Conservation (phyloP, 352 stramenopile species). For the Thalassiosira livingstoniorum region DNA sequence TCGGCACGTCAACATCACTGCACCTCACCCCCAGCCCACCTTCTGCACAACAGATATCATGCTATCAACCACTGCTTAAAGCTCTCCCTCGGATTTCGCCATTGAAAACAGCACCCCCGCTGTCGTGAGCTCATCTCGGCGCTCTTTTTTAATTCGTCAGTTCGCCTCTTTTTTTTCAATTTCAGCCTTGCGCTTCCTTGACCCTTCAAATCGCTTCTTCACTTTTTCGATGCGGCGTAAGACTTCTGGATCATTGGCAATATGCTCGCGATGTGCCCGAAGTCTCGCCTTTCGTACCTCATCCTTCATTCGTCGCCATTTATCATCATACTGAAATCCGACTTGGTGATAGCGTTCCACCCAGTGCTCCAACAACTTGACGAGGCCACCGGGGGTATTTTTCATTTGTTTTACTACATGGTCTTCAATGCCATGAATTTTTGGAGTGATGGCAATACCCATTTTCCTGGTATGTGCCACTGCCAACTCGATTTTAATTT, state of each 20-base stretch:
- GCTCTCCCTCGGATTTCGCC: no score
- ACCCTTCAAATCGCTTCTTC: no score
- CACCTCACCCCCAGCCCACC: no score
- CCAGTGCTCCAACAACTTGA: constrained; percentile 15
- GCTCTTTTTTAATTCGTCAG: no score
- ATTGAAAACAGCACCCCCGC: no score
- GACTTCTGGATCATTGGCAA: background rate
- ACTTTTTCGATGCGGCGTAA: no score
- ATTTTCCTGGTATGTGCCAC: constrained; percentile 4
- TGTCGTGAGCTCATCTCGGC: no score
- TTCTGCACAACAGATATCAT: no score
- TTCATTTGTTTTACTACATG: constrained; percentile 24
- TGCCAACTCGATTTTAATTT: constrained; percentile 2
- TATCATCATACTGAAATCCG: background rate
- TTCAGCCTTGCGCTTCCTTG: no score
- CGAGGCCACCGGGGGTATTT: constrained; percentile 7
- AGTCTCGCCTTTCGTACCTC: background rate
- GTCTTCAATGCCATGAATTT: constrained; percentile 19
- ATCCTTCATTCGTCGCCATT: background rate
- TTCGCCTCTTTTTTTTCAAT: no score
- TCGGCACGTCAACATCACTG: no score
- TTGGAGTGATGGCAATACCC: constrained; percentile 17
- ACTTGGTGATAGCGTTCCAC: constrained; percentile 13
- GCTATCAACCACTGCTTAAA: no score
- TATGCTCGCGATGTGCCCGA: background rate